These are phyloP conservation scores for Adansonia gregorii DNA, from an alignment of 441 rosid genomes.

Conservation along the genomic window DNA sequence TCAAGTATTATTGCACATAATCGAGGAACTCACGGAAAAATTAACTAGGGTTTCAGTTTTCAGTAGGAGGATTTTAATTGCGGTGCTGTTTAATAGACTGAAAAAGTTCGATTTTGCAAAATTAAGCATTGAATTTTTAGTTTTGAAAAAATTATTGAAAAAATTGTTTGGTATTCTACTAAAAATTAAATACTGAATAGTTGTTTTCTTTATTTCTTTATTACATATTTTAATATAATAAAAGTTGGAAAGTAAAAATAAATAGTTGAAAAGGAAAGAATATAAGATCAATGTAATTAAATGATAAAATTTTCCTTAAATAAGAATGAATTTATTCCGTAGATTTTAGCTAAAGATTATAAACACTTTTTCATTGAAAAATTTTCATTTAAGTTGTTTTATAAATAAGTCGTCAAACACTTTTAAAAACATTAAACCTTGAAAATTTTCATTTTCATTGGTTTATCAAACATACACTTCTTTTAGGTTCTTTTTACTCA, in stretches of 20 bases:
- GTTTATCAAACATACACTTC: background rate
- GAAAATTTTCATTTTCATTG: background rate
- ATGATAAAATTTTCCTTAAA: background rate
- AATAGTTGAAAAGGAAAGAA: background rate
- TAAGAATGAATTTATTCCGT: background rate
- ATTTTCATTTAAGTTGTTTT: conserved; percentile 3
- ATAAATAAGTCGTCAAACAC: background rate
- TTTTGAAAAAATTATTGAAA: conserved; percentile 2
- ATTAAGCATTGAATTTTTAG: background rate
- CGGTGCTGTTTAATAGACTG: background rate
- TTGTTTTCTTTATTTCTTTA: background rate
- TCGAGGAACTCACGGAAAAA: background rate
- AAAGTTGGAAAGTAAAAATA: background rate
- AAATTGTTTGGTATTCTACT: conserved; percentile 5
- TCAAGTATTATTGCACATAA: background rate
- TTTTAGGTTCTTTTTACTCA: conserved; percentile 12
- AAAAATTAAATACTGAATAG: background rate
- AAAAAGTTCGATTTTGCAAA: background rate
- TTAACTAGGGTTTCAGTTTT: background rate
- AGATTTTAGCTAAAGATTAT: conserved; percentile 10
- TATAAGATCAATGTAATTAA: conserved; percentile 6
- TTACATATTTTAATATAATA: background rate
- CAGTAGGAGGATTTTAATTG: conserved; percentile 1
- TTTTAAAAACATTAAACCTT: background rate
- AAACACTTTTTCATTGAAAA: background rate